Evolutionary conservation across 2,329 filamentous ascomycete genomes (phyloP).

Genomic region (Epichloe sylvatica): DNA sequence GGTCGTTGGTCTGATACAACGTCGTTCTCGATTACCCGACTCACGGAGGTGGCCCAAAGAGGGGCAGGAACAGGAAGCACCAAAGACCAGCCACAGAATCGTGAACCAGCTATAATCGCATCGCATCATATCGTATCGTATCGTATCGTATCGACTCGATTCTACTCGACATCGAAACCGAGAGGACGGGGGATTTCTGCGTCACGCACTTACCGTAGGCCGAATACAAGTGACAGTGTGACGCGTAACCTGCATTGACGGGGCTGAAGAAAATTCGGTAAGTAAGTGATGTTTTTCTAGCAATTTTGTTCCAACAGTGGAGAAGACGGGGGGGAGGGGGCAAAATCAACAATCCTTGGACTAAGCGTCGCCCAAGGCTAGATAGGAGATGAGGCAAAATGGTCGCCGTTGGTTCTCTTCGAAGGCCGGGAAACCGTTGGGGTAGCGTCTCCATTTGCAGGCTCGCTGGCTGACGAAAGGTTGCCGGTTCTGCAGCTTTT

Average conservation of each 20-base stretch:
- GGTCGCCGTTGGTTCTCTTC: not conserved
- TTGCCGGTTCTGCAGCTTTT: constrained; percentile 8
- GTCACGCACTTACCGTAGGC: not conserved
- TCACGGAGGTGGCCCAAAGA: not conserved
- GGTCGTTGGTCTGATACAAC: not conserved
- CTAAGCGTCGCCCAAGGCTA: not conserved
- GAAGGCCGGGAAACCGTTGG: not conserved
- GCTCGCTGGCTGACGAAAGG: constrained; percentile 9
- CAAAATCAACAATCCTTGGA: not conserved
- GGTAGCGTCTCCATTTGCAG: constrained; percentile 6
- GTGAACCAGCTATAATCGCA: not conserved
- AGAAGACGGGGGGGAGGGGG: not conserved
- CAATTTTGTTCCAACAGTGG: not conserved
- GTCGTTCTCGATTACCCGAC: not conserved
- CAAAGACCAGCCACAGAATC: not conserved
- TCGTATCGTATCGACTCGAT: not conserved
- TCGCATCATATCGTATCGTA: not conserved
- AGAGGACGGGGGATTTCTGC: not conserved
- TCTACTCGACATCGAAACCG: not conserved
- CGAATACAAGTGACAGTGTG: not conserved
- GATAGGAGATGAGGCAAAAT: not conserved
- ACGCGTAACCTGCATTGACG: not conserved
- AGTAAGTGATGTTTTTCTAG: not conserved
- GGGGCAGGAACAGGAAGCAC: not conserved
- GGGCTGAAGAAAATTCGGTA: not conserved